A percentile compares a stretch with the other conserved stretches of the same genome.
phyloP scores from a whole-genome alignment of 2,329 filamentous ascomycete species.

The Clonostachys chloroleuca region DNA sequence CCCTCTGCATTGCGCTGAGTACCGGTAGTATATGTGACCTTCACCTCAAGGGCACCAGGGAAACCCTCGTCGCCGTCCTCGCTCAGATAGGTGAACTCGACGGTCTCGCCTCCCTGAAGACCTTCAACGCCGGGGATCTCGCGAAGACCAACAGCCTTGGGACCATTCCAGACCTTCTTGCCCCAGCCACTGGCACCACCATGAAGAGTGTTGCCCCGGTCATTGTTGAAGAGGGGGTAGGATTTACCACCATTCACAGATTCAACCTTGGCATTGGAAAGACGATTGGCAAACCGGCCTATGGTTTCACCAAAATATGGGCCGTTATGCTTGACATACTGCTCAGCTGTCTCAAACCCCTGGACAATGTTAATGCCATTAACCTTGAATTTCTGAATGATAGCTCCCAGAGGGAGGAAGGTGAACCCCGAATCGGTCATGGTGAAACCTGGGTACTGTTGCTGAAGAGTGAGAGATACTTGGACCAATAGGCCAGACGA shows the following conservation, averaged over 20 bases:
- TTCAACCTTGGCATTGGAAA: slow-evolving; percentile 66
- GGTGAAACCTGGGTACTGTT: background rate
- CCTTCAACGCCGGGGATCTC: slow-evolving; percentile 44
- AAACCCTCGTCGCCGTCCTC: slow-evolving; percentile 85
- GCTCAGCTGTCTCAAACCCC: slow-evolving; percentile 70
- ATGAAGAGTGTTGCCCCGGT: slow-evolving; percentile 73
- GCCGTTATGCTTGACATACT: slow-evolving; percentile 70
- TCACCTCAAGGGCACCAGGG: slow-evolving; percentile 77
- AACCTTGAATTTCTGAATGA: slow-evolving; percentile 77
- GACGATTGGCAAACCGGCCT: slow-evolving; percentile 78
- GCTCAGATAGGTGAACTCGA: slow-evolving; percentile 64
- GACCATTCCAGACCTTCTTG: slow-evolving; percentile 72
- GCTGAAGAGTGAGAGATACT: no score
- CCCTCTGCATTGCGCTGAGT: slow-evolving; percentile 54
- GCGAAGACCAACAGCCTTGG: slow-evolving; percentile 51
- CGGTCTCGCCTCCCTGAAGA: slow-evolving; percentile 57
- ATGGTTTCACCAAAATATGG: slow-evolving; percentile 93
- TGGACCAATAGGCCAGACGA: no score
- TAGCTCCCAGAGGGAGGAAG: slow-evolving; percentile 73
- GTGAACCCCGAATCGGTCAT: slow-evolving; percentile 49
- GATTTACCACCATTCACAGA: slow-evolving; percentile 64
- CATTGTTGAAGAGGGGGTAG: slow-evolving; percentile 70
- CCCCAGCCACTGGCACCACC: slow-evolving; percentile 76
- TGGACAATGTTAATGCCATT: slow-evolving; percentile 83
- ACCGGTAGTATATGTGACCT: slow-evolving; percentile 73